phyloP scores from a whole-genome alignment of 352 stramenopile genomes.

The Phytophthora meadii region DNA sequence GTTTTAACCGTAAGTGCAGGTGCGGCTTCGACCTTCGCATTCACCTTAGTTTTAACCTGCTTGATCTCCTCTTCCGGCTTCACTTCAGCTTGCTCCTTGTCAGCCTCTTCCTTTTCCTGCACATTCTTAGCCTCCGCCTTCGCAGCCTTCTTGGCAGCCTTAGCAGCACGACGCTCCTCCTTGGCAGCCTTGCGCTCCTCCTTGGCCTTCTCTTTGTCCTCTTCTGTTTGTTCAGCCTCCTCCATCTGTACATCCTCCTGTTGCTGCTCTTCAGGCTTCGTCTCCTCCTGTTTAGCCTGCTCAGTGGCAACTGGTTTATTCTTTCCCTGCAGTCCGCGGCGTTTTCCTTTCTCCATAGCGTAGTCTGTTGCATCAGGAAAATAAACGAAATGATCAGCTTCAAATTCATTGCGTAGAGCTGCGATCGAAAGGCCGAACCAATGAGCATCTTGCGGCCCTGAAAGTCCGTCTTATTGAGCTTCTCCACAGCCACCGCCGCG shows the following conservation, averaged over 20 bases:
- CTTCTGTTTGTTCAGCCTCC: slow-evolving; percentile 12
- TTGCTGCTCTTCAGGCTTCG: slow-evolving; percentile 17
- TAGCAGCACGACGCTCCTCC: slow-evolving; percentile 29
- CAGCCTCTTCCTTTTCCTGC: slow-evolving; percentile 19
- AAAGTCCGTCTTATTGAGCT: slow-evolving; percentile 79
- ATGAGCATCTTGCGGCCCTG: slow-evolving; percentile 83
- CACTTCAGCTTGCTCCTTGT: slow-evolving; percentile 5
- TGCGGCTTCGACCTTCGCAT: slow-evolving; percentile 34
- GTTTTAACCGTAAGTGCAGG: slow-evolving; percentile 7
- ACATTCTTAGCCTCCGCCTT: slow-evolving; percentile 20
- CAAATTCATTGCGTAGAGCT: too few species aligned
- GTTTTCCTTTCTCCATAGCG: slow-evolving; percentile 75
- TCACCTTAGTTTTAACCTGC: slow-evolving; percentile 18
- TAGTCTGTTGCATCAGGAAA: slow-evolving; percentile 49
- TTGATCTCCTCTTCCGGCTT: slow-evolving; percentile 27
- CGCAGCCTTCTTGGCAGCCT: slow-evolving; percentile 30
- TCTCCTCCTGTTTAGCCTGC: slow-evolving; percentile 17
- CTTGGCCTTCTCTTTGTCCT: slow-evolving; percentile 23
- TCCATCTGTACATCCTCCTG: slow-evolving; percentile 31
- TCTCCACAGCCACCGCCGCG: slow-evolving; percentile 72
- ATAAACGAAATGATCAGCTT: slow-evolving; percentile 8
- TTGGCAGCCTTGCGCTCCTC: slow-evolving; percentile 37
- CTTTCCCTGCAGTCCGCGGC: slow-evolving; percentile 33
- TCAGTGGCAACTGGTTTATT: slow-evolving; percentile 2
- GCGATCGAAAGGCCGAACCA: slow-evolving; percentile 47